A percentile compares a stretch with the other conserved stretches of the same genome.
phyloP scores from a whole-genome alignment of 1,284 basidiomycete genomes.

The Ceratobasidium sp. region DNA sequence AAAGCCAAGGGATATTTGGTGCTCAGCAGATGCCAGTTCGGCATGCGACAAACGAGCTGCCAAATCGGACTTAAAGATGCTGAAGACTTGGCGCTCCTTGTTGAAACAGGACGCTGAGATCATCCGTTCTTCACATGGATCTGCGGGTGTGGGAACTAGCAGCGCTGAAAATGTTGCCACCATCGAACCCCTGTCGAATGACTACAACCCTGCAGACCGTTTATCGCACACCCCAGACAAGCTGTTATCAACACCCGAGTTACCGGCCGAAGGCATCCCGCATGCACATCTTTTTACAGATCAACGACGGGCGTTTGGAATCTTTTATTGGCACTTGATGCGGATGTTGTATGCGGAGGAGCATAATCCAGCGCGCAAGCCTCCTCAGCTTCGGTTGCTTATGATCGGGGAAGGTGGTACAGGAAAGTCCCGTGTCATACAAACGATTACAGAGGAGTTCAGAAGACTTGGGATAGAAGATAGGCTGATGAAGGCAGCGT shows the following conservation, averaged over 20 bases:
- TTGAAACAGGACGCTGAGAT: not conserved
- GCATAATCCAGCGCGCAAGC: not conserved
- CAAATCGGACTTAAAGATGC: not conserved
- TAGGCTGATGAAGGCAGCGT: slow-evolving; percentile 55
- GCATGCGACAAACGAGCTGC: not conserved
- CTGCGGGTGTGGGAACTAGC: too few relatives aligned
- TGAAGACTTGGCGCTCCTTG: not conserved
- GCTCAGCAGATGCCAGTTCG: not conserved
- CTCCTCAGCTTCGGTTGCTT: slow-evolving; percentile 55
- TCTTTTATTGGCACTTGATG: slow-evolving; percentile 26
- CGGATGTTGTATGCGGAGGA: not conserved
- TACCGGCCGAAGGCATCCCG: not conserved
- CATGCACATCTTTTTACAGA: not conserved
- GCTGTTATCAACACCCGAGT: too few relatives aligned
- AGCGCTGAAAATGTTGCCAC: not conserved
- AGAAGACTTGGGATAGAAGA: slow-evolving; percentile 14
- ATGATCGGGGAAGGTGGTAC: slow-evolving; percentile 59
- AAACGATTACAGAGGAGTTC: slow-evolving; percentile 54
- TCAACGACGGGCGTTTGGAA: slow-evolving; percentile 40
- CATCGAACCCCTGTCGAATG: not conserved
- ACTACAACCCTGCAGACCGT: not conserved
- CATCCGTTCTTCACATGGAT: too few relatives aligned
- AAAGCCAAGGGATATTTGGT: not conserved
- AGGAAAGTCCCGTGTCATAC: slow-evolving; percentile 59
- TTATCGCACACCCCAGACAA: too few relatives aligned